These are phyloP conservation scores for Butyriboletus loyo DNA, from an alignment of 768 basidiomycete species.

Conservation along the genomic window DNA sequence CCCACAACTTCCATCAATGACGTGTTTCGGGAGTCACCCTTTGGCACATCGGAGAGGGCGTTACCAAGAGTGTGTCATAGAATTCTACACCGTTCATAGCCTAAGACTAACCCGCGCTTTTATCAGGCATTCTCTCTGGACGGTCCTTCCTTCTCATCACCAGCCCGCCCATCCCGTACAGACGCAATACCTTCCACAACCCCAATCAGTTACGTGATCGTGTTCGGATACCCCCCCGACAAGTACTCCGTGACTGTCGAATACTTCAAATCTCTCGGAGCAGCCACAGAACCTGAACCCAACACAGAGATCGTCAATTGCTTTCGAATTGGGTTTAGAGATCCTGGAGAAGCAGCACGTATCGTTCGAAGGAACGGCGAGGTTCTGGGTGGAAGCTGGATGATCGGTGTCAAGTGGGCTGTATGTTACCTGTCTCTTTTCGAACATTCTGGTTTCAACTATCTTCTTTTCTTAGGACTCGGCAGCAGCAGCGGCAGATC, in stretches of 20 bases:
- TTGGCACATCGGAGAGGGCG: constrained; percentile 28
- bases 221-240: constrained; percentile 88
- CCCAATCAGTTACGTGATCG: constrained; percentile 61
- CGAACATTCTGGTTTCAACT: neutral
- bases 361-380: constrained; percentile 85
- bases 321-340: constrained; percentile 73
- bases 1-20: constrained; percentile 74
- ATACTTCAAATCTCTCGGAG: constrained; percentile 73
- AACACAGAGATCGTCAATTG: constrained; percentile 73
- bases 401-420: constrained; percentile 86
- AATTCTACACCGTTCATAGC: too few relatives aligned
- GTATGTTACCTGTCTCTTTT: constrained; percentile 42
- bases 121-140: constrained; percentile 24
- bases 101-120: neutral
- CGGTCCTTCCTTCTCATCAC: constrained; percentile 10
- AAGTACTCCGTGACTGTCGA: constrained; percentile 69
- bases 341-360: constrained; percentile 70
- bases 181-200: constrained; percentile 29
- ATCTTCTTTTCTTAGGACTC: constrained; percentile 48
- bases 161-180: constrained; percentile 20
- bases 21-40: constrained; percentile 53
- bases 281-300: constrained; percentile 63
- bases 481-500: constrained; percentile 44
- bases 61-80: constrained; percentile 20
- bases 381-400: constrained; percentile 67